Evolutionary conservation across 2,329 filamentous ascomycete genomes (phyloP).

Genomic region (Knufia petricola): DNA sequence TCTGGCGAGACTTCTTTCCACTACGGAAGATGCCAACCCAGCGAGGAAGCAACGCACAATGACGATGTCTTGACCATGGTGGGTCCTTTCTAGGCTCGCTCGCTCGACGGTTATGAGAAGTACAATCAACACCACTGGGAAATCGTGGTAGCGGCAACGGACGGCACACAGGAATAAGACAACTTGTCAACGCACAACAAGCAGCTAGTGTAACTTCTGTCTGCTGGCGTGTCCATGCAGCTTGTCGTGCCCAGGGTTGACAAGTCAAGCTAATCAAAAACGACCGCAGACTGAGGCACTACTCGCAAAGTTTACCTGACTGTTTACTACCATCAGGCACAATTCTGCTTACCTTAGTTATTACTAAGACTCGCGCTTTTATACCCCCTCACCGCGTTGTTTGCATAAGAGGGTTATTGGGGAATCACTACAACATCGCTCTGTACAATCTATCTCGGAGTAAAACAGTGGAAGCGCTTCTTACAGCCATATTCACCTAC

Average conservation of each 20-base stretch:
- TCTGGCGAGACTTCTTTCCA: neutral
- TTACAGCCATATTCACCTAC: too few species aligned
- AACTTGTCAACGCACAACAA: neutral
- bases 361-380: too few species aligned
- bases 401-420: too few species aligned
- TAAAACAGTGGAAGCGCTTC: too few species aligned
- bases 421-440: too few species aligned
- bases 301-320: too few species aligned
- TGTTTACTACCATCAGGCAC: too few species aligned
- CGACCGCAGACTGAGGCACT: too few species aligned
- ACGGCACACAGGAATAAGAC: neutral
- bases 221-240: constrained; percentile 3
- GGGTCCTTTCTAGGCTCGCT: constrained; percentile 2
- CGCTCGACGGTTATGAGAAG: neutral
- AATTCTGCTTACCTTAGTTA: too few species aligned
- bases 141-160: neutral
- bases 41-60: neutral
- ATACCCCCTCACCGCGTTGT: too few species aligned
- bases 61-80: neutral
- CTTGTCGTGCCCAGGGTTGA: neutral
- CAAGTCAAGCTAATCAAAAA: too few species aligned
- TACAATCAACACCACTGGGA: neutral
- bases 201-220: constrained; percentile 1
- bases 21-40: neutral
- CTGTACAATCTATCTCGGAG: too few species aligned